Conservation (phyloP, 2,329 filamentous ascomycete genomes). For the Penicillium glabrum region DNA sequence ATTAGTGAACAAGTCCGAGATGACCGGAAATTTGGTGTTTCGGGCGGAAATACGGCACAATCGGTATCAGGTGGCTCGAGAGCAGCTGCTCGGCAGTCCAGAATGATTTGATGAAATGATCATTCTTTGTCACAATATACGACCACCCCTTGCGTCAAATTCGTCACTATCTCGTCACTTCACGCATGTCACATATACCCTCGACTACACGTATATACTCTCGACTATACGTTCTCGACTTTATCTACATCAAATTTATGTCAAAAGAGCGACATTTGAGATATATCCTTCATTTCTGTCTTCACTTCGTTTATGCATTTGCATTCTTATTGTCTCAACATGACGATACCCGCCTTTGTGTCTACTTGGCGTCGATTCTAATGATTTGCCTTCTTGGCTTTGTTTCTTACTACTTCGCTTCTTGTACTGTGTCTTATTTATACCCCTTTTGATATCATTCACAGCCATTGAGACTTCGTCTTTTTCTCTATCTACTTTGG, state of each 20-base stretch:
- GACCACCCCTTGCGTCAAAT: neutral
- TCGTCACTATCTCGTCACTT: neutral
- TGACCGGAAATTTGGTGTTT: constrained; percentile 9
- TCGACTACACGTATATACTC: neutral
- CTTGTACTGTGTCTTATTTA: constrained; percentile 3
- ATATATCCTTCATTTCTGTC: neutral
- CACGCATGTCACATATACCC: neutral
- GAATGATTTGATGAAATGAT: constrained; percentile 13
- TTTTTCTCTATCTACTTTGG: neutral
- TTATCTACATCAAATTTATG: neutral
- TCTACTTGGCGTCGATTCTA: neutral
- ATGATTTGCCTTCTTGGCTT: neutral
- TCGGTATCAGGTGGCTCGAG: neutral
- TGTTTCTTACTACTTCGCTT: neutral
- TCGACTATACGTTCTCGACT: neutral
- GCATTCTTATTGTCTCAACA: constrained; percentile 1
- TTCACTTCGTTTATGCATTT: neutral
- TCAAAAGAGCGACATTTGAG: neutral
- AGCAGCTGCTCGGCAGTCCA: constrained; percentile 10
- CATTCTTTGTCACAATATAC: neutral
- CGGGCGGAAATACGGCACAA: neutral
- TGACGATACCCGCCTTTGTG: constrained; percentile 5
- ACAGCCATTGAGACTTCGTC: neutral
- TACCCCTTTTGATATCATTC: constrained; percentile 1
- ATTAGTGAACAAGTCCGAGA: constrained; percentile 16